Conservation (phyloP, 2,329 filamentous ascomycete species). For the Nemania sp. region DNA sequence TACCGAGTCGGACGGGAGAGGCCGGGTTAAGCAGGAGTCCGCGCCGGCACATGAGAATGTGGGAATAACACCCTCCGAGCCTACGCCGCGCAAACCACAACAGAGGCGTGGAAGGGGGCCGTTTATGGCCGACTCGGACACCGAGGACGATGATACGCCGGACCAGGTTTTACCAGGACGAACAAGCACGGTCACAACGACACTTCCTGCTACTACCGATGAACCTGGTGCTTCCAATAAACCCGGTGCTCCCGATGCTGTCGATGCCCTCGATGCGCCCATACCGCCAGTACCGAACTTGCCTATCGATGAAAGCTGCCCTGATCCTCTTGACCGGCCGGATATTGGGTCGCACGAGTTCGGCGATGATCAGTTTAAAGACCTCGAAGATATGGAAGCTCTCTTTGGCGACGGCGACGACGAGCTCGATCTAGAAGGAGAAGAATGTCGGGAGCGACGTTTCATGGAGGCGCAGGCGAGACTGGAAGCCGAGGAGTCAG, state of each 20-base stretch:
- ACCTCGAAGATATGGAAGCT: conserved; percentile 57
- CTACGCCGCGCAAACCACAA: conserved; percentile 13
- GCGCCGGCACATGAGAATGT: too few species aligned
- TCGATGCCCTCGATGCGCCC: conserved; percentile 15
- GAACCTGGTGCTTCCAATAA: too few species aligned
- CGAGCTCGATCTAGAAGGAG: conserved; percentile 51
- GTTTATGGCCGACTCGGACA: conserved; percentile 72
- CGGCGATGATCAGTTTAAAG: conserved; percentile 41
- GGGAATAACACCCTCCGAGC: conserved; percentile 2
- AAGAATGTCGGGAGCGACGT: conserved; percentile 66
- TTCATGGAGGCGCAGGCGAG: conserved; percentile 78
- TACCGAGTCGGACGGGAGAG: background rate
- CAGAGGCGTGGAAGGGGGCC: conserved; percentile 52
- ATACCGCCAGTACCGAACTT: conserved; percentile 25
- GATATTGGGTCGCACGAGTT: conserved; percentile 29
- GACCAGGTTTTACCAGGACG: conserved; percentile 3
- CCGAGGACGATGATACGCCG: conserved; percentile 45
- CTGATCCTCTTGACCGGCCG: conserved; percentile 26
- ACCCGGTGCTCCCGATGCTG: conserved; percentile 5
- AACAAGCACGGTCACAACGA: too few species aligned
- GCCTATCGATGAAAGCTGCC: conserved; percentile 34
- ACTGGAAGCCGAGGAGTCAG: conserved; percentile 62
- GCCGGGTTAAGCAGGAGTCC: conserved; percentile 2
- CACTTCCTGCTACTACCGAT: too few species aligned
- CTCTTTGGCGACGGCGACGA: conserved; percentile 55